Evolutionary conservation across 129 eudicot species (phyloP).

Genomic region (Escallonia herrerae): DNA sequence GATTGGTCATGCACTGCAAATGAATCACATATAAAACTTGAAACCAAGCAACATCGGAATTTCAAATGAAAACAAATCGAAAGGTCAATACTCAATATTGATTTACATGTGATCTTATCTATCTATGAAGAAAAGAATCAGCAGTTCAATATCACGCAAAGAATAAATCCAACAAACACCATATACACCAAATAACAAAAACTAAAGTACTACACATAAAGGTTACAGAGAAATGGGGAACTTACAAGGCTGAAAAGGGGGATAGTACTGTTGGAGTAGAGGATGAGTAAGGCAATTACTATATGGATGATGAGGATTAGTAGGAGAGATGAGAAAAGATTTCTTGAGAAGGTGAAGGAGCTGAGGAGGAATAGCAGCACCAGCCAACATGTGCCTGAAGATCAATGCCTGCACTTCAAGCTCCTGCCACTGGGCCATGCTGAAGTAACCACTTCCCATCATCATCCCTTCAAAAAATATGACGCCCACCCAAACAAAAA

Average conservation of each 20-base stretch:
- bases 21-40: no score
- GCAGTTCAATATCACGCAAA: no score
- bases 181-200: no score
- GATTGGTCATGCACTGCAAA: no score
- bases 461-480: conserved; percentile 35
- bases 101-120: no score
- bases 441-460: conserved; percentile 47
- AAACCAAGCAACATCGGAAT: no score
- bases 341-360: conserved; percentile 71
- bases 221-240: neutral
- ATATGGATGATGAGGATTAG: conserved; percentile 23
- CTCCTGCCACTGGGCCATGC: conserved; percentile 90
- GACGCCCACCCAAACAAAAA: neutral
- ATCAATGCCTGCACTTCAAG: conserved; percentile 88
- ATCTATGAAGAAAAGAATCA: no score
- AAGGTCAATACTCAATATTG: no score
- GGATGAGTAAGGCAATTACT: conserved; percentile 1
- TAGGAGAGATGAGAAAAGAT: conserved; percentile 31
- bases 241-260: conserved; percentile 58
- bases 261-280: conserved; percentile 34
- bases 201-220: no score
- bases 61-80: no score
- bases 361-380: conserved; percentile 70
- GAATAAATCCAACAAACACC: no score
- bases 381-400: conserved; percentile 69